Evolutionary conservation across 371 early-diverging fungal genomes (phyloP).

Genomic region (Syncephalis plumigaleata): DNA sequence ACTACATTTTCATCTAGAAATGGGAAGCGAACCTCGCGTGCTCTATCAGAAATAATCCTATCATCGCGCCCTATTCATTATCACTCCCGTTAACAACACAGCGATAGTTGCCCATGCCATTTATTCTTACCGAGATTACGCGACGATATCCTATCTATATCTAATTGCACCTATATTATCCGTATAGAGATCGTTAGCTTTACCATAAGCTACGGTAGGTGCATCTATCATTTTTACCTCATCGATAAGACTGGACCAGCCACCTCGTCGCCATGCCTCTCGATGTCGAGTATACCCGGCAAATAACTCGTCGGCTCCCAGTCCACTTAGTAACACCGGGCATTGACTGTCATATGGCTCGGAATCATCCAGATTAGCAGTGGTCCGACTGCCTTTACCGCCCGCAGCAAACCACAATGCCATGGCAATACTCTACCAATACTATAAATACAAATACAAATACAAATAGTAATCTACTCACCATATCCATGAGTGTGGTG

Average conservation of each 20-base stretch:
- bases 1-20: slow-evolving; percentile 65
- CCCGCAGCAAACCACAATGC: slow-evolving; percentile 93
- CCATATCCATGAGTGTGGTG: slow-evolving; percentile 88
- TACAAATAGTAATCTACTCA: slow-evolving; percentile 33
- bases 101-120: slow-evolving; percentile 63
- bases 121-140: slow-evolving; percentile 52
- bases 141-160: slow-evolving; percentile 64
- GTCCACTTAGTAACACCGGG: slow-evolving; percentile 67
- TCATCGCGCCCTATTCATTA: slow-evolving; percentile 73
- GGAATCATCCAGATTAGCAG: slow-evolving; percentile 68
- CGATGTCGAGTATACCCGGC: slow-evolving; percentile 87
- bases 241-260: slow-evolving; percentile 43
- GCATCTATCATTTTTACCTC: slow-evolving; percentile 26
- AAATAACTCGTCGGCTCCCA: slow-evolving; percentile 94
- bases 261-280: slow-evolving; percentile 38
- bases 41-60: slow-evolving; percentile 76
- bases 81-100: slow-evolving; percentile 33
- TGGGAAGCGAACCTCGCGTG: slow-evolving; percentile 81
- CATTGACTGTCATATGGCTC: slow-evolving; percentile 23
- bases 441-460: neutral
- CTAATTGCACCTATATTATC: slow-evolving; percentile 43
- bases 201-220: too few relatives aligned
- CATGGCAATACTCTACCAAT: slow-evolving; percentile 70
- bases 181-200: too few relatives aligned
- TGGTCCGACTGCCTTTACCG: slow-evolving; percentile 50